phyloP scores from a whole-genome alignment of 2,329 filamentous ascomycete species.

The Diaporthe australafricana region DNA sequence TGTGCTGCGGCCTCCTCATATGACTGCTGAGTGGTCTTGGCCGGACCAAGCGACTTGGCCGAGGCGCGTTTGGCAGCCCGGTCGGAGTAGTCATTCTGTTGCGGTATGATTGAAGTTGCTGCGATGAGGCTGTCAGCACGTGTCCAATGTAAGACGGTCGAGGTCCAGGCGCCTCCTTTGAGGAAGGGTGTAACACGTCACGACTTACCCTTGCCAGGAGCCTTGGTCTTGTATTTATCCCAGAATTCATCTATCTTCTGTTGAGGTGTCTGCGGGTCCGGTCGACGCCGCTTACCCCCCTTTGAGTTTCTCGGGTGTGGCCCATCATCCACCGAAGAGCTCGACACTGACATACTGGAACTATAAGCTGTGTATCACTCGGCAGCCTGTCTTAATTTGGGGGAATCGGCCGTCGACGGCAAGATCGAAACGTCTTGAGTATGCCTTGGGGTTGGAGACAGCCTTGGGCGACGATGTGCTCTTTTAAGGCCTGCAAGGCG shows the following conservation, averaged over 20 bases:
- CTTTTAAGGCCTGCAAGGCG: background rate
- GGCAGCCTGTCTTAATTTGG: background rate
- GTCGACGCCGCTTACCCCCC: slow-evolving; percentile 7
- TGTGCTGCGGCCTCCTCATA: slow-evolving; percentile 79
- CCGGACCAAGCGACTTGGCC: slow-evolving; percentile 61
- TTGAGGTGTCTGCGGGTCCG: slow-evolving; percentile 71
- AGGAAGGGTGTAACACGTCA: background rate
- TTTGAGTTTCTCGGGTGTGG: background rate
- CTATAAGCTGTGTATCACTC: background rate
- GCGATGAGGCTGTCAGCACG: slow-evolving; percentile 33
- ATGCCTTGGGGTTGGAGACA: background rate
- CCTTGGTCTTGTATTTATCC: slow-evolving; percentile 76
- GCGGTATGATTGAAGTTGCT: slow-evolving; percentile 77
- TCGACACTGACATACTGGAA: slow-evolving; percentile 29
- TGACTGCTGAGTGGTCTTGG: slow-evolving; percentile 70
- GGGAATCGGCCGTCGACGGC: background rate
- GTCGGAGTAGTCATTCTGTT: slow-evolving; percentile 70
- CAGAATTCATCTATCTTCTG: slow-evolving; percentile 79
- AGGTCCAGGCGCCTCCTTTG: background rate
- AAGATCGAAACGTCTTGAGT: background rate
- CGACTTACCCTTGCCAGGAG: slow-evolving; percentile 73
- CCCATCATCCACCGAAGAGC: slow-evolving; percentile 18
- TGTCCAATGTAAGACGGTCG: background rate
- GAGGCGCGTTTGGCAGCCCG: slow-evolving; percentile 67
- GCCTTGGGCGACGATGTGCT: slow-evolving; percentile 14